These are phyloP conservation scores for Kodamaea ohmeri DNA, from an alignment of 1,139 yeast species.

Conservation along the genomic window DNA sequence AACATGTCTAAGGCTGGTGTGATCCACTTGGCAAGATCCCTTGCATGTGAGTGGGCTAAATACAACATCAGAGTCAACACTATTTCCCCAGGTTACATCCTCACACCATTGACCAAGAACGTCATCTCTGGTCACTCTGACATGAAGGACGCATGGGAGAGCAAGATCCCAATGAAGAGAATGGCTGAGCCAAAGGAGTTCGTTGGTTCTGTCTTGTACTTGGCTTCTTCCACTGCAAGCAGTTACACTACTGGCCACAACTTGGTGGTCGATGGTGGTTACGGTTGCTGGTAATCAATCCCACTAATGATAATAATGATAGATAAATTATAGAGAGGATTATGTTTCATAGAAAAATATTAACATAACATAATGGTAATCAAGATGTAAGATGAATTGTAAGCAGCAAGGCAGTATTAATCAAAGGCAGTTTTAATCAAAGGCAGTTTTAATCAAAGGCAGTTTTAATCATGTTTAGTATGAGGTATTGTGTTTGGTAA, in stretches of 20 bases:
- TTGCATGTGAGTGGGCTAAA: slow-evolving; percentile 54
- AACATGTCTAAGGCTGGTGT: slow-evolving; percentile 54
- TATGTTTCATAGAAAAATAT: slow-evolving; percentile 2
- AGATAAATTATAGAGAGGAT: slow-evolving; percentile 2
- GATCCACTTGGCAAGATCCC: slow-evolving; percentile 45
- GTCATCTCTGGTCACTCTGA: slow-evolving; percentile 45
- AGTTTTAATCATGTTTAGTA: no score
- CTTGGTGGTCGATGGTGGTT: slow-evolving; percentile 51
- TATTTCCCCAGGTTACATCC: slow-evolving; percentile 47
- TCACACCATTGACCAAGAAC: slow-evolving; percentile 48
- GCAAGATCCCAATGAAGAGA: slow-evolving; percentile 48
- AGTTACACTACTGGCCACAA: slow-evolving; percentile 51
- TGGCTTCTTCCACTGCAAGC: slow-evolving; percentile 46
- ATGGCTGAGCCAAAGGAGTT: slow-evolving; percentile 54
- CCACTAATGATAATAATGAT: slow-evolving; percentile 1
- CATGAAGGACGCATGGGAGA: slow-evolving; percentile 49
- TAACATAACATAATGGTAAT: not conserved
- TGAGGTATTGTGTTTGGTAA: no score
- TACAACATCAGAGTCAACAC: slow-evolving; percentile 49
- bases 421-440: no score
- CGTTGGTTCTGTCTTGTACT: slow-evolving; percentile 46
- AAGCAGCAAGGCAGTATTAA: no score
- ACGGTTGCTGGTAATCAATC: slow-evolving; percentile 22
- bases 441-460: no score
- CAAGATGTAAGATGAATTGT: not conserved